Evolutionary conservation across 768 basidiomycete species (phyloP).

Genomic region (Pluteus cervinus): DNA sequence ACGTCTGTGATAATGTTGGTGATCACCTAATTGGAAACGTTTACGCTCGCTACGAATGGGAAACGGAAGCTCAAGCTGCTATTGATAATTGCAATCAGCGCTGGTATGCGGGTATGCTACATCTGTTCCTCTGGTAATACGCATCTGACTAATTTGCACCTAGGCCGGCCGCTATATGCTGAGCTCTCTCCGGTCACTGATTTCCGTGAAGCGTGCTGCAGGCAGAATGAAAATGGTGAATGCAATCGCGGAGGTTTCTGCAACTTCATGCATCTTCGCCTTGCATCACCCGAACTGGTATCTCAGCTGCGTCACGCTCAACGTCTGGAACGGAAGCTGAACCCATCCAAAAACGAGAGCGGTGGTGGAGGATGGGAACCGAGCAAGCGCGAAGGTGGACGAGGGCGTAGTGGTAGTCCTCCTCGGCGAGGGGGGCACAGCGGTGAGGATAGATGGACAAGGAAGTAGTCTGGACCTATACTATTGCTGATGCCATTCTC

Average conservation of each 20-base stretch:
- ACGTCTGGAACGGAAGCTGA: conserved; percentile 70
- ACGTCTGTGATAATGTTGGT: conserved; percentile 99
- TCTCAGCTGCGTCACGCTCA: conserved; percentile 77
- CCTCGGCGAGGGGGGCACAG: conserved; percentile 49
- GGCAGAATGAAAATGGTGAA: conserved; percentile 98
- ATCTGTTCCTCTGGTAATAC: conserved; percentile 2
- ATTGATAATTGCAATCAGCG: conserved; percentile 92
- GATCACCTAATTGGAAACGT: conserved; percentile 98
- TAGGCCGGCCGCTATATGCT: conserved; percentile 92
- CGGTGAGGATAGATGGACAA: conserved; percentile 77
- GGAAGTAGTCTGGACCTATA: conserved; percentile 44
- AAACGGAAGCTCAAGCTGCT: conserved; percentile 92
- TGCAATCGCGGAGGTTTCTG: conserved; percentile 98
- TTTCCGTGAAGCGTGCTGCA: conserved; percentile 97
- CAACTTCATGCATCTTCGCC: conserved; percentile 96
- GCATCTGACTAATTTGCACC: conserved; percentile 8
- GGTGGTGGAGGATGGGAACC: conserved; percentile 88
- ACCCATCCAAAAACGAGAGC: conserved; percentile 56
- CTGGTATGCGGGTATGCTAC: conserved; percentile 88
- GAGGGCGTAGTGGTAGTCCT: conserved; percentile 73
- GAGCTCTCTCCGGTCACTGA: conserved; percentile 98
- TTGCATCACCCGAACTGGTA: conserved; percentile 81
- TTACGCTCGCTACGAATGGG: conserved; percentile 98
- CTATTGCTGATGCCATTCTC: too few species aligned
- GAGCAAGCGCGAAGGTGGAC: conserved; percentile 55